These are phyloP conservation scores for Cyberlindnera veronae DNA, from an alignment of 805 yeast species.

Conservation along the genomic window DNA sequence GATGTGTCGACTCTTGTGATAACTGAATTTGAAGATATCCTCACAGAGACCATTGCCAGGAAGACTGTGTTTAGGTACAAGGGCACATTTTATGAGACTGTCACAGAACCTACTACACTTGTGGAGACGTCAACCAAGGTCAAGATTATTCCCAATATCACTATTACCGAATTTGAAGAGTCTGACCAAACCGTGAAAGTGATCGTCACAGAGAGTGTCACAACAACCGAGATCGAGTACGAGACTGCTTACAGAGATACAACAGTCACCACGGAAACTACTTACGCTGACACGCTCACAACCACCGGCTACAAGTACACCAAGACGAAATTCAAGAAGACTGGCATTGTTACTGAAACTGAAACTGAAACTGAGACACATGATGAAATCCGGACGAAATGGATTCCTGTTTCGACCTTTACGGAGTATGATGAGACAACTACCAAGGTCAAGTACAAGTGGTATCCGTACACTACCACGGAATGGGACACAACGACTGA, in stretches of 20 bases:
- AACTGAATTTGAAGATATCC: slow-evolving; percentile 19
- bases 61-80: slow-evolving; percentile 19
- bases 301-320: slow-evolving; percentile 21
- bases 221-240: slow-evolving; percentile 17
- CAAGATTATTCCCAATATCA: slow-evolving; percentile 18
- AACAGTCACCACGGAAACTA: slow-evolving; percentile 11
- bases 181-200: slow-evolving; percentile 25
- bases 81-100: slow-evolving; percentile 16
- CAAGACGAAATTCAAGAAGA: slow-evolving; percentile 14
- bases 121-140: slow-evolving; percentile 16
- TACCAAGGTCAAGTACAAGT: slow-evolving; percentile 21
- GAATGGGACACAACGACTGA: slow-evolving; percentile 11
- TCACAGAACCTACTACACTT: slow-evolving; percentile 14
- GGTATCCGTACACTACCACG: slow-evolving; percentile 24
- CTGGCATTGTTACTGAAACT: slow-evolving; percentile 17
- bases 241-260: slow-evolving; percentile 23
- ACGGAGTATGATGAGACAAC: slow-evolving; percentile 25
- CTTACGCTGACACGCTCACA: slow-evolving; percentile 16
- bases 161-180: slow-evolving; percentile 28
- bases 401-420: slow-evolving; percentile 24
- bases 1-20: slow-evolving; percentile 16
- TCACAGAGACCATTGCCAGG: slow-evolving; percentile 20
- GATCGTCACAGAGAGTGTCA: slow-evolving; percentile 22
- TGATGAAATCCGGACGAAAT: slow-evolving; percentile 18
- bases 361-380: slow-evolving; percentile 19